Evolutionary conservation across 176 grass and related monocot genomes (phyloP).

Genomic region (Musa acuminata): DNA sequence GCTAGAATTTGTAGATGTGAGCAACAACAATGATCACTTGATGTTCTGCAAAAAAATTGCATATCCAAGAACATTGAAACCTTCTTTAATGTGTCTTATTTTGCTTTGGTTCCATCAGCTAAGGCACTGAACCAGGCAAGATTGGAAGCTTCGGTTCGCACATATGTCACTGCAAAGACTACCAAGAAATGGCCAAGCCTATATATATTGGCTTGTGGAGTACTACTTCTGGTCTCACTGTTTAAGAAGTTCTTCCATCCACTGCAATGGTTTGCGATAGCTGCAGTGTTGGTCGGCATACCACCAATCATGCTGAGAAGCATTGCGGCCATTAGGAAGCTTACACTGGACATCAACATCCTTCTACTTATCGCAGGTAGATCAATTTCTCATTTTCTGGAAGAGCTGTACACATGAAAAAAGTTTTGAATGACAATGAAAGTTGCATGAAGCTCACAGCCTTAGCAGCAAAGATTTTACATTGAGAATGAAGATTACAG

Average conservation of each 20-base stretch:
- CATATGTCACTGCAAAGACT: constrained; percentile 22
- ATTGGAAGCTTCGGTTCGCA: constrained; percentile 47
- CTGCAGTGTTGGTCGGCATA: constrained; percentile 28
- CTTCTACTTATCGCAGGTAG: constrained; percentile 40
- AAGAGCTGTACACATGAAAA: too few species aligned
- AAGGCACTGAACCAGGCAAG: constrained; percentile 46
- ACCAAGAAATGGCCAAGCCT: constrained; percentile 40
- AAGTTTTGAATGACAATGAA: too few species aligned
- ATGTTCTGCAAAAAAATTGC: neutral
- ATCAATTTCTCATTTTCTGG: neutral
- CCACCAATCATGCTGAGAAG: constrained; percentile 36
- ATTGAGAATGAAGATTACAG: too few species aligned
- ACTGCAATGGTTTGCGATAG: constrained; percentile 41
- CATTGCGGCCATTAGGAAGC: constrained; percentile 13
- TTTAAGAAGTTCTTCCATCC: constrained; percentile 31
- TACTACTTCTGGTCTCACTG: constrained; percentile 36
- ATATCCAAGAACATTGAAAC: neutral
- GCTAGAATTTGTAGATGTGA: neutral
- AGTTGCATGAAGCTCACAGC: too few species aligned
- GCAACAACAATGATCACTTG: neutral
- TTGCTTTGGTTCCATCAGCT: constrained; percentile 23
- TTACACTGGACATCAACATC: constrained; percentile 58
- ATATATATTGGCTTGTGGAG: constrained; percentile 35
- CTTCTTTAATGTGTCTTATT: neutral
- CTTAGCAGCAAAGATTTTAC: too few species aligned